Evolutionary conservation across 208 protist species (phyloP).

Genomic region (Leishmania major): DNA sequence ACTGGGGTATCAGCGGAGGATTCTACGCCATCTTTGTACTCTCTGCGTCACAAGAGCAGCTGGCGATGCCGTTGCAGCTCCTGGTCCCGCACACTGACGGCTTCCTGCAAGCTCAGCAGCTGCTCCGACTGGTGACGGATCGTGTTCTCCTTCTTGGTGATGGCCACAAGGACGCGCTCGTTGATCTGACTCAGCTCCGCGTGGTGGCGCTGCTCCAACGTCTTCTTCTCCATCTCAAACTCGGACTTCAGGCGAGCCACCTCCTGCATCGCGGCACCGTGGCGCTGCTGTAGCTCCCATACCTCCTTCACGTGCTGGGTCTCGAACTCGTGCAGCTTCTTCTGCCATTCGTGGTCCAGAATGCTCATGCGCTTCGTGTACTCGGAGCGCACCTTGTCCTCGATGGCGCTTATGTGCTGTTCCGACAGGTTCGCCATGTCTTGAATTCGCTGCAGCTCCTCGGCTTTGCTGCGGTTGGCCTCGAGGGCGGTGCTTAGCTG

Average conservation of each 20-base stretch:
- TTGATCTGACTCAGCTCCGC: conserved; percentile 82
- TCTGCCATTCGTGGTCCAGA: conserved; percentile 72
- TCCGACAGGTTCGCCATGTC: conserved; percentile 44
- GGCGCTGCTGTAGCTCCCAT: conserved; percentile 49
- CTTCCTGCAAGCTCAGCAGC: conserved; percentile 71
- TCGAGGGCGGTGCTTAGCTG: conserved; percentile 57
- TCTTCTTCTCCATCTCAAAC: conserved; percentile 53
- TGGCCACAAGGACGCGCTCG: conserved; percentile 76
- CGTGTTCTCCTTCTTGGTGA: conserved; percentile 81
- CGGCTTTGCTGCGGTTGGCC: conserved; percentile 41
- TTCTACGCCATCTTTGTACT: no score
- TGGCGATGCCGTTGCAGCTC: conserved; percentile 70
- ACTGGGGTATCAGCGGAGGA: neutral
- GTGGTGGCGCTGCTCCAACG: conserved; percentile 77
- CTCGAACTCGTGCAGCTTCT: conserved; percentile 64
- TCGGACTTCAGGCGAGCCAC: conserved; percentile 38
- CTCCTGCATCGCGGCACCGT: conserved; percentile 41
- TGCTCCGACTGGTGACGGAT: conserved; percentile 69
- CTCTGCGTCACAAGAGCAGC: conserved; percentile 37
- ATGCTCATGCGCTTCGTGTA: conserved; percentile 54
- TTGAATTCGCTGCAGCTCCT: conserved; percentile 50
- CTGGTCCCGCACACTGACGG: conserved; percentile 67
- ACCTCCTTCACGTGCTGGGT: conserved; percentile 60
- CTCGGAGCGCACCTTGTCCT: conserved; percentile 55
- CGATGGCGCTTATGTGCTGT: conserved; percentile 57